Conservation (phyloP, 352 stramenopile species). For the Phytophthora vignae region DNA sequence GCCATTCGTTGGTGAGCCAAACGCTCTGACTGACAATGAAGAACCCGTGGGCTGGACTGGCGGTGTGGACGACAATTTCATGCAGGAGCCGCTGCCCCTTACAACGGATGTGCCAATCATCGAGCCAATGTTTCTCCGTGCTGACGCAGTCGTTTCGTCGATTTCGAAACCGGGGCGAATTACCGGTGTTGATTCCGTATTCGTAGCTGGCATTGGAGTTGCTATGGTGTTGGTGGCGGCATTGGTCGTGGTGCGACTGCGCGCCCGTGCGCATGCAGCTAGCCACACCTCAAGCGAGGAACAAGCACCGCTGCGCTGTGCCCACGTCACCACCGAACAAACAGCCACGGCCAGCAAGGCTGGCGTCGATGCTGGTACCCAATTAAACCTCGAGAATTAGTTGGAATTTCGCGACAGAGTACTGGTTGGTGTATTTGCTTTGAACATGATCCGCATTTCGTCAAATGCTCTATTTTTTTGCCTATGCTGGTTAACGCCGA, state of each 20-base stretch:
- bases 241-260: neutral
- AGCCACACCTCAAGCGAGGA: neutral
- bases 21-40: neutral
- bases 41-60: neutral
- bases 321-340: neutral
- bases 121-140: neutral
- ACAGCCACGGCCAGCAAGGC: neutral
- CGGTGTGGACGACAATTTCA: neutral
- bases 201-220: neutral
- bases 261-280: no score
- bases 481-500: no score
- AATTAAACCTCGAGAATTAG: neutral
- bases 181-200: neutral
- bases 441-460: no score
- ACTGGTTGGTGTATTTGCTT: no score
- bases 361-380: neutral
- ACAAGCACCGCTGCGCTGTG: neutral
- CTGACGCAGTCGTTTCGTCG: neutral
- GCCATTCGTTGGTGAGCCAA: neutral
- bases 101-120: neutral
- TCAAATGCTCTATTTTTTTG: no score
- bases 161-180: neutral
- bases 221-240: neutral
- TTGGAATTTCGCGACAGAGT: no score
- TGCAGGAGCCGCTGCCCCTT: neutral